Percentiles rank a stretch among this genome's conserved stretches.
phyloP scores from a whole-genome alignment of 108 stramenopile species.

The Cyclotella sp. region DNA sequence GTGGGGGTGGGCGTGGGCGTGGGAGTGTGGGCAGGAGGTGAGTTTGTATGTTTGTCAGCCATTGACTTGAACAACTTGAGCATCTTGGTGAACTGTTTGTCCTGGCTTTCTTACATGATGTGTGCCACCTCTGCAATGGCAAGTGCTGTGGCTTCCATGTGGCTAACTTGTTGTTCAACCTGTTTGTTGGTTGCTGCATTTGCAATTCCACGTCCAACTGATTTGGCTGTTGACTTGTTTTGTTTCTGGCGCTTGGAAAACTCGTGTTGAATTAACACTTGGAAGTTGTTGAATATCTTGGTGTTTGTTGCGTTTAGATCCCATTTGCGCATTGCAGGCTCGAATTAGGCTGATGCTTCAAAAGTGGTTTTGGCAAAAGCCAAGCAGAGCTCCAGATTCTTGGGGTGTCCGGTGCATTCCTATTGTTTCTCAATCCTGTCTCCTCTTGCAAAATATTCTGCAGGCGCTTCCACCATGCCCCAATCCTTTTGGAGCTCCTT shows the following conservation, averaged over 20 bases:
- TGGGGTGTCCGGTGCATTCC: neutral
- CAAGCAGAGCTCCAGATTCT: neutral
- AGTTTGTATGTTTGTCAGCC: too few relatives aligned
- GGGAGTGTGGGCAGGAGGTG: too few relatives aligned
- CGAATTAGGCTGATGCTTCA: neutral
- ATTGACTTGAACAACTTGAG: conserved; percentile 20
- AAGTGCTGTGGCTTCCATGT: conserved; percentile 15
- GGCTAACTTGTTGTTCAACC: conserved; percentile 5
- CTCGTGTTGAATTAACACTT: neutral
- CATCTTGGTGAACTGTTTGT: conserved; percentile 17
- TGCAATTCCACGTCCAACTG: conserved; percentile 16
- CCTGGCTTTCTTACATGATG: conserved; percentile 1
- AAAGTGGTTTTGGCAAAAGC: conserved; percentile 2
- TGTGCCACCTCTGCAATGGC: conserved; percentile 4
- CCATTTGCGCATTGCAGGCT: neutral
- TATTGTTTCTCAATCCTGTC: neutral
- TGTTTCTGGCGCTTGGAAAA: neutral
- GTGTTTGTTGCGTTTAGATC: neutral
- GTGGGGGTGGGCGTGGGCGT: too few relatives aligned
- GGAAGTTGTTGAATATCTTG: conserved; percentile 1
- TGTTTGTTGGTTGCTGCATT: conserved; percentile 16
- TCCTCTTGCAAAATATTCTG: neutral
- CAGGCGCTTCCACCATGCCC: conserved; percentile 12
- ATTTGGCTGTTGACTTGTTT: conserved; percentile 1
- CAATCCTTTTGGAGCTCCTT: neutral